phyloP scores from a whole-genome alignment of 768 basidiomycete genomes.

The Tricholoma hemisulphureum region DNA sequence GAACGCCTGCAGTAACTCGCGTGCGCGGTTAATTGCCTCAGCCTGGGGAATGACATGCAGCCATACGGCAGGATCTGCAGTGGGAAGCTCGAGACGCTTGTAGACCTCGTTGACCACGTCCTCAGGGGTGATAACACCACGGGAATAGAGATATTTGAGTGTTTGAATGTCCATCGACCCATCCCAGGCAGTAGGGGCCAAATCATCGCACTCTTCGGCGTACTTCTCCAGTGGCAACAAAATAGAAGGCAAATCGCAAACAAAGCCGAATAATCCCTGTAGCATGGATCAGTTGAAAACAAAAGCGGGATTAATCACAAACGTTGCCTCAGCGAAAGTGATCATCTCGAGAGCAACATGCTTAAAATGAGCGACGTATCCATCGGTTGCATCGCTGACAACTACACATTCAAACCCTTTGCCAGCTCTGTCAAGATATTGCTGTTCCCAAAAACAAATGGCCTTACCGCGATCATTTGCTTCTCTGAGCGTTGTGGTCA shows the following conservation, averaged over 20 bases:
- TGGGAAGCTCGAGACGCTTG: not conserved
- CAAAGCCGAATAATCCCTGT: conserved; percentile 1
- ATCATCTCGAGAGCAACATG: conserved; percentile 1
- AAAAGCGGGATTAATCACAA: not conserved
- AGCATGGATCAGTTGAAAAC: not conserved
- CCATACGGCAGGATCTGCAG: conserved; percentile 1
- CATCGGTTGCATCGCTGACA: not conserved
- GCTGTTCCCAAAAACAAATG: not conserved
- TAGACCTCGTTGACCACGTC: not conserved
- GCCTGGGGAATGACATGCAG: not conserved
- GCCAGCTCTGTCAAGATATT: not conserved
- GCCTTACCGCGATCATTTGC: conserved; percentile 1
- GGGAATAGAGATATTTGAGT: not conserved
- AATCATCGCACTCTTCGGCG: not conserved
- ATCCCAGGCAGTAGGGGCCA: not conserved
- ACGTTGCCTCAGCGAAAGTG: not conserved
- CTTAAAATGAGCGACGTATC: not conserved
- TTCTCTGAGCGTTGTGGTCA: not conserved
- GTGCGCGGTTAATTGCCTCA: not conserved
- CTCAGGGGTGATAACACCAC: not conserved
- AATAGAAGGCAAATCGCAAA: not conserved
- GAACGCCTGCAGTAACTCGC: not conserved
- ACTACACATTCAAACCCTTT: not conserved
- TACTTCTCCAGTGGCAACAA: not conserved
- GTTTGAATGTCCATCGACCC: not conserved